These are phyloP conservation scores for Strobilomyces confusus DNA, from an alignment of 768 basidiomycete genomes.

Conservation along the genomic window DNA sequence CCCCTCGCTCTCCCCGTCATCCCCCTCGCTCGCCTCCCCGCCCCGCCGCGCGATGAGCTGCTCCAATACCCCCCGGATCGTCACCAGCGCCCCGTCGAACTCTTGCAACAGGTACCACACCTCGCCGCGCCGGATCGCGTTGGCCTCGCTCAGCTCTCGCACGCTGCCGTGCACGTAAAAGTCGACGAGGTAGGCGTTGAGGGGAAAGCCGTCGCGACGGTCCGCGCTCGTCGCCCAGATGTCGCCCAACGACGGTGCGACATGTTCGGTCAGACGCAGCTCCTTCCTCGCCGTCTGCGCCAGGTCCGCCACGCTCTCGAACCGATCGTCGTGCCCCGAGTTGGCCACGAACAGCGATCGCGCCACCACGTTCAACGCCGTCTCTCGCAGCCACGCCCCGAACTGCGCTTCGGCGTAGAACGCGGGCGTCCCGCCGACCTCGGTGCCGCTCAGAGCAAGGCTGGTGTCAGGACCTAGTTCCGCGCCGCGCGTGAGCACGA, in stretches of 20 bases:
- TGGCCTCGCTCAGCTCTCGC: slow-evolving; percentile 46
- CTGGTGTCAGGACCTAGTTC: slow-evolving; percentile 41
- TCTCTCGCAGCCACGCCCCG: slow-evolving; percentile 34
- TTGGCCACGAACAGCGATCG: slow-evolving; percentile 65
- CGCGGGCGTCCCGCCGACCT: slow-evolving; percentile 17
- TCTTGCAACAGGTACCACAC: slow-evolving; percentile 64
- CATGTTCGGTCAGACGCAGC: slow-evolving; percentile 53
- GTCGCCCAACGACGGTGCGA: slow-evolving; percentile 51
- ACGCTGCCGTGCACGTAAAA: slow-evolving; percentile 69
- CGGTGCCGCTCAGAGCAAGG: slow-evolving; percentile 46
- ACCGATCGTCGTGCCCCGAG: slow-evolving; percentile 61
- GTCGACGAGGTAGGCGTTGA: slow-evolving; percentile 67
- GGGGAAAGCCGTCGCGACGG: slow-evolving; percentile 5
- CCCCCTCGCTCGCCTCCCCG: slow-evolving; percentile 8
- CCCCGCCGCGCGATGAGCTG: slow-evolving; percentile 36
- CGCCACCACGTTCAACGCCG: slow-evolving; percentile 36
- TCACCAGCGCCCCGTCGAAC: slow-evolving; percentile 48
- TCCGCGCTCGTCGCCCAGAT: slow-evolving; percentile 21
- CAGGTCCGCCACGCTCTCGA: slow-evolving; percentile 49
- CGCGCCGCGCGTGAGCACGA: slow-evolving; percentile 47
- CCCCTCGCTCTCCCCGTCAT: slow-evolving; percentile 8
- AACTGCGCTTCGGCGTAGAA: slow-evolving; percentile 25
- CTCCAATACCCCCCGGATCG: slow-evolving; percentile 48
- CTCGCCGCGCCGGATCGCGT: slow-evolving; percentile 58
- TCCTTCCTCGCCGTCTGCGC: slow-evolving; percentile 47